Evolutionary conservation across 1,139 yeast genomes (phyloP).

Genomic region (Blastobotrys malaysiensis): DNA sequence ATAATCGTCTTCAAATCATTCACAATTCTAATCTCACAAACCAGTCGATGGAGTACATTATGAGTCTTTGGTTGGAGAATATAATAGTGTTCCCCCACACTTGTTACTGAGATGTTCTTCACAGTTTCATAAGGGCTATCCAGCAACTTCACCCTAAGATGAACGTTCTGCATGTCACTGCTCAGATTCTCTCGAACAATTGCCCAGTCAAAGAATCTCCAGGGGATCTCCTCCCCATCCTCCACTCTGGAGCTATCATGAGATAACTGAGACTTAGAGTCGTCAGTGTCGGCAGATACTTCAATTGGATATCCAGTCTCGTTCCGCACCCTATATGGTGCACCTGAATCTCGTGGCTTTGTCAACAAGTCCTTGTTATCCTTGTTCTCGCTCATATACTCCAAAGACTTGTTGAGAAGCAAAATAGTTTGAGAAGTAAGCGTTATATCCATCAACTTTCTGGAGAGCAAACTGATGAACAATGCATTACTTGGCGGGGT

Average conservation of each 20-base stretch:
- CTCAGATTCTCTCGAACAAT: conserved; percentile 73
- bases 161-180: conserved; percentile 55
- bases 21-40: conserved; percentile 64
- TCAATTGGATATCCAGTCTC: conserved; percentile 79
- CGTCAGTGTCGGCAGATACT: conserved; percentile 61
- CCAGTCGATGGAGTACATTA: conserved; percentile 66
- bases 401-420: conserved; percentile 41
- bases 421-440: conserved; percentile 65
- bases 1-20: conserved; percentile 72
- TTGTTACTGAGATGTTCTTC: conserved; percentile 56
- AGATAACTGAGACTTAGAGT: conserved; percentile 11
- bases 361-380: conserved; percentile 45
- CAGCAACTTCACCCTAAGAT: conserved; percentile 54
- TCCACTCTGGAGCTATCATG: conserved; percentile 33
- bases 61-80: conserved; percentile 58
- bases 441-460: conserved; percentile 73
- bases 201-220: conserved; percentile 97
- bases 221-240: conserved; percentile 54
- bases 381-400: conserved; percentile 65
- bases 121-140: conserved; percentile 53
- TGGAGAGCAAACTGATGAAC: conserved; percentile 62
- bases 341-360: conserved; percentile 70
- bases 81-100: conserved; percentile 80
- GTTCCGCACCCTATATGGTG: conserved; percentile 75
- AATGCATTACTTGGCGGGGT: conserved; percentile 39